A percentile compares a stretch with the other conserved stretches of the same genome.
Evolutionary conservation across 768 basidiomycete genomes (phyloP).

Genomic region (Boletellus emodensis): DNA sequence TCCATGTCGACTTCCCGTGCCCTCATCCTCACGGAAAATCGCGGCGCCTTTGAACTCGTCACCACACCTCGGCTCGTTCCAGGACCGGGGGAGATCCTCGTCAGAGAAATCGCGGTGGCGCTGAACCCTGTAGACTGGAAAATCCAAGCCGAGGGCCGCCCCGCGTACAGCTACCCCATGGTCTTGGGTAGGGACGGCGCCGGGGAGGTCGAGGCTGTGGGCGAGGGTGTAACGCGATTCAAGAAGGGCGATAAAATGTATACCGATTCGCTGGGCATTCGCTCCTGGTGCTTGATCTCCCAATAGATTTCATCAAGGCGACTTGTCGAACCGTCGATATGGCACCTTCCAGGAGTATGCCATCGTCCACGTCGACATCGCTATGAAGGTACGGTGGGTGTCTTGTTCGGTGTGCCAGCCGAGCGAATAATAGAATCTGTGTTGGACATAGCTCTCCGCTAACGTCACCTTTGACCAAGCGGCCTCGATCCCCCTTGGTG

Average conservation of each 20-base stretch:
- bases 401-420: background rate
- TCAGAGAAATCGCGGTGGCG: slow-evolving; percentile 38
- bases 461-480: slow-evolving; percentile 37
- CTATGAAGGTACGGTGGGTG: slow-evolving; percentile 7
- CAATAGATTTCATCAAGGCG: slow-evolving; percentile 18
- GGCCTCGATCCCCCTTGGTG: slow-evolving; percentile 33
- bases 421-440: slow-evolving; percentile 7
- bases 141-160: slow-evolving; percentile 10
- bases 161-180: slow-evolving; percentile 29
- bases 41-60: slow-evolving; percentile 11
- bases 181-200: slow-evolving; percentile 38
- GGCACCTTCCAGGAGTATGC: slow-evolving; percentile 28
- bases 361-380: slow-evolving; percentile 20
- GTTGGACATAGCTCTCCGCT: slow-evolving; percentile 31
- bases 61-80: slow-evolving; percentile 22
- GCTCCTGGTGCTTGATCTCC: background rate
- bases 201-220: slow-evolving; percentile 38
- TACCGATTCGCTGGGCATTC: background rate
- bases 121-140: slow-evolving; percentile 46
- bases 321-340: background rate
- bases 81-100: slow-evolving; percentile 40
- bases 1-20: slow-evolving; percentile 15
- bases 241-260: slow-evolving; percentile 32
- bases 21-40: slow-evolving; percentile 18
- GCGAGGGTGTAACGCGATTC: slow-evolving; percentile 34